A percentile compares a stretch with the other conserved stretches of the same genome.
Evolutionary conservation across 768 basidiomycete species (phyloP).

Genomic region (Imleria badia): DNA sequence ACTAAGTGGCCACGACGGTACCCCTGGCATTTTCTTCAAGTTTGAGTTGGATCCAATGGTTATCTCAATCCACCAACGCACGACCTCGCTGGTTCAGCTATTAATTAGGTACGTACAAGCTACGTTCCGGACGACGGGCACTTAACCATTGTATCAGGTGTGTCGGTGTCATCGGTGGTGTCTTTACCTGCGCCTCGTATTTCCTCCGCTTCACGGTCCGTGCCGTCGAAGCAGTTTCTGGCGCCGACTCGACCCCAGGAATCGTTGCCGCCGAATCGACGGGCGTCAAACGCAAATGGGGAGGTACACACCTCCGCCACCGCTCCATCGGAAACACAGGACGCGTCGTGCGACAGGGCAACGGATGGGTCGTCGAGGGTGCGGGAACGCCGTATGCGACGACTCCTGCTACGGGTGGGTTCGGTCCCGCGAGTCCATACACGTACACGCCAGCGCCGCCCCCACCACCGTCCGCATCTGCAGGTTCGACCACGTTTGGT

Average conservation of each 20-base stretch:
- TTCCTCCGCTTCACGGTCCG: constrained; percentile 63
- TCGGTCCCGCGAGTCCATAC: constrained; percentile 28
- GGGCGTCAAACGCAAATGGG: constrained; percentile 68
- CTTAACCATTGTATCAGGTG: constrained; percentile 39
- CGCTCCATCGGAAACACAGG: constrained; percentile 38
- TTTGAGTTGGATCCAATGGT: constrained; percentile 92
- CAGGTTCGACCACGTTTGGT: constrained; percentile 33
- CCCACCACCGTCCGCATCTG: constrained; percentile 5
- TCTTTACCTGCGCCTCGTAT: constrained; percentile 84
- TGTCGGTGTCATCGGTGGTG: constrained; percentile 91
- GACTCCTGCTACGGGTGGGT: constrained; percentile 35
- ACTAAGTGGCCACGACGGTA: constrained; percentile 70
- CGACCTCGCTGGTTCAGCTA: constrained; percentile 77
- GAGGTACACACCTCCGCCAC: constrained; percentile 60
- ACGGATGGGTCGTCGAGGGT: constrained; percentile 61
- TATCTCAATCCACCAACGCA: constrained; percentile 85
- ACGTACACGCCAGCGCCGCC: constrained; percentile 24
- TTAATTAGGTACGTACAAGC: constrained; percentile 56
- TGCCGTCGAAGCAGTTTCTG: constrained; percentile 64
- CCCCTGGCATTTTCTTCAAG: constrained; percentile 98
- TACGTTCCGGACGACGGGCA: neutral
- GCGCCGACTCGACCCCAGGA: constrained; percentile 48
- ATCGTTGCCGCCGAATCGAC: constrained; percentile 67
- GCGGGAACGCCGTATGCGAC: constrained; percentile 34
- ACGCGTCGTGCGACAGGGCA: constrained; percentile 55